Base-by-base conservation (phyloP, 2,329 filamentous ascomycete species). In the Fusarium nanum region DNA sequence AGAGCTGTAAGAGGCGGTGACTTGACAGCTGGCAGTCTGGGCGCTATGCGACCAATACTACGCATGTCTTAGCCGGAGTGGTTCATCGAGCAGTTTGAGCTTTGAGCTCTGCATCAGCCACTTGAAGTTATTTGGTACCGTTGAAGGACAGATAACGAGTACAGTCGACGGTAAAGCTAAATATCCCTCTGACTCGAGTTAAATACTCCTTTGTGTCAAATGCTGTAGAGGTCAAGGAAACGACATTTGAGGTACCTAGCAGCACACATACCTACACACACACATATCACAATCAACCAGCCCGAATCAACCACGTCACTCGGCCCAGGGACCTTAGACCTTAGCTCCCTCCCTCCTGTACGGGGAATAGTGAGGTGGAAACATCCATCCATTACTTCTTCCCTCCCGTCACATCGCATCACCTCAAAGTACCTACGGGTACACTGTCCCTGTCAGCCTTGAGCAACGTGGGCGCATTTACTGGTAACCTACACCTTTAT, bases 271-370 rank as follows among this genome's bases (percentile, higher is more conserved):
- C 22, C 22, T 22, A 22, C 16, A 37, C 32, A 57, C 62, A 30
- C 28, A 30, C 28, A 30, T 13, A 59, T 52, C 37, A 22, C 23
- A 52, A 45, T 61, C 60, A 50, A 50, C 48, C 66, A 71, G 68
- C 69, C 67, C 55, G 56, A 41, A 57, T 72, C 62, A 61, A 72
- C 69, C 69, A 72, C 69, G 69, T 72, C 69, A 72, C 68, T 72
- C 67, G 27, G 44, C 42, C 58, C 30, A 42, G 41, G 45, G 58
- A 59, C 67, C 25, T 42, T 7, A 30, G 27, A 46, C 22, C 25
- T 16, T 71, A 60, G 64, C 58, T 60, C 60, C 48, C 32, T 20
- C 22, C 32, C 44, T 56, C 34, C 23, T 28, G 25, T 49, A 56
- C 57, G 67, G 67, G 66, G 64, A 72, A 69, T 70, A 69, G 64